A percentile compares a stretch with the other conserved stretches of the same genome.
Conservation (phyloP, 371 early-diverging fungal species). For the Actinomortierella wolfii region DNA sequence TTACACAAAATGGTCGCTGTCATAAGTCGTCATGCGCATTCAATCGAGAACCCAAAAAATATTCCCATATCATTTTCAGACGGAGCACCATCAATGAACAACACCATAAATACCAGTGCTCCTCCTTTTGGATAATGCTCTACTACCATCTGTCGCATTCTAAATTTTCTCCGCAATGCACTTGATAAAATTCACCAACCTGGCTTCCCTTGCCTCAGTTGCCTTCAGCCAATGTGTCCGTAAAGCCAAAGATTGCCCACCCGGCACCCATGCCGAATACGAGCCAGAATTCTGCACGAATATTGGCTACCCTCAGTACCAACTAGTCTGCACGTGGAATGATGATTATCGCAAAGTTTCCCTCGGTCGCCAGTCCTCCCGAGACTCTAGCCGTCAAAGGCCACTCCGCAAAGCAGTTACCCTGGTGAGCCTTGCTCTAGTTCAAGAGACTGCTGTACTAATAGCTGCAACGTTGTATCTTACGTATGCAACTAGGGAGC, state of each 20-base stretch:
- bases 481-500: too few relatives aligned
- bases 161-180: slow-evolving; percentile 1
- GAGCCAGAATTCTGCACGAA: slow-evolving; percentile 12
- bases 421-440: background rate
- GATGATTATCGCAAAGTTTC: background rate
- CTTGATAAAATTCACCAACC: slow-evolving; percentile 1
- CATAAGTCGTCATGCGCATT: too few relatives aligned
- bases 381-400: slow-evolving; percentile 9
- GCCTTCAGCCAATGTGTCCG: slow-evolving; percentile 7
- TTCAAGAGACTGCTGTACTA: too few relatives aligned
- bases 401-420: background rate
- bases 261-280: slow-evolving; percentile 12
- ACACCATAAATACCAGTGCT: slow-evolving; percentile 1
- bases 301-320: slow-evolving; percentile 8
- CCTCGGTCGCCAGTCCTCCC: slow-evolving; percentile 5
- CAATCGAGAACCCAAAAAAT: too few relatives aligned
- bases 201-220: slow-evolving; percentile 6
- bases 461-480: too few relatives aligned
- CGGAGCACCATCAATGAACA: background rate
- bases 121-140: background rate
- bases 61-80: too few relatives aligned
- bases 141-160: background rate
- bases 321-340: slow-evolving; percentile 4
- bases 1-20: too few relatives aligned
- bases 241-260: slow-evolving; percentile 5